Conservation (phyloP, 306 rosid species). For the Rosa persica region DNA sequence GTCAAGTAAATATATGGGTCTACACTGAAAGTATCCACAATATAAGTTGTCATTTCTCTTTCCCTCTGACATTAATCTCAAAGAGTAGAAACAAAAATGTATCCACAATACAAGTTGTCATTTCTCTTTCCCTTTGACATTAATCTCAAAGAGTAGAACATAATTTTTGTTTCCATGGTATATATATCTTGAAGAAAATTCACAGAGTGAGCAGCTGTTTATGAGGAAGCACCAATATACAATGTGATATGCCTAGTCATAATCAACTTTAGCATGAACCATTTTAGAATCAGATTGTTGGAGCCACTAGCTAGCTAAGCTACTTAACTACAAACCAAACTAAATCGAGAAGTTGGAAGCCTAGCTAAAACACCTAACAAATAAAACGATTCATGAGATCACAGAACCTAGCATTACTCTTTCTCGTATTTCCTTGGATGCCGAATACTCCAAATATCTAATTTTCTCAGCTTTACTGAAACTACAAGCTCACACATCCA, state of each 20-base stretch:
- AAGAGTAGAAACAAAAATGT: neutral
- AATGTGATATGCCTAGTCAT: neutral
- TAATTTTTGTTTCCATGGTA: too few species aligned
- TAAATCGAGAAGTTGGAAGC: neutral
- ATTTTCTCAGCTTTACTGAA: neutral
- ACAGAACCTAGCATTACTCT: neutral
- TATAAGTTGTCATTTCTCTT: neutral
- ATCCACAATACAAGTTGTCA: too few species aligned
- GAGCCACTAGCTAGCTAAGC: neutral
- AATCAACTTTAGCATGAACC: neutral
- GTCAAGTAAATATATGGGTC: neutral
- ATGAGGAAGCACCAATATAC: neutral
- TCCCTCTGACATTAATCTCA: neutral
- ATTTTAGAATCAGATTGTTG: too few species aligned
- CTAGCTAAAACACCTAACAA: neutral
- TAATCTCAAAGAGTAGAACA: neutral
- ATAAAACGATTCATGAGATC: neutral
- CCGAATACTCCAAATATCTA: neutral
- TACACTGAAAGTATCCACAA: neutral
- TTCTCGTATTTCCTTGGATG: neutral
- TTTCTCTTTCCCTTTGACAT: neutral
- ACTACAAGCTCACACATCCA: neutral
- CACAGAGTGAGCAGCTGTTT: neutral
- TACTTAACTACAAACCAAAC: too few species aligned
- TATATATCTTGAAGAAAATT: neutral